phyloP scores from a whole-genome alignment of 257 asterid genomes.

The Parsonsia alboflavescens region DNA sequence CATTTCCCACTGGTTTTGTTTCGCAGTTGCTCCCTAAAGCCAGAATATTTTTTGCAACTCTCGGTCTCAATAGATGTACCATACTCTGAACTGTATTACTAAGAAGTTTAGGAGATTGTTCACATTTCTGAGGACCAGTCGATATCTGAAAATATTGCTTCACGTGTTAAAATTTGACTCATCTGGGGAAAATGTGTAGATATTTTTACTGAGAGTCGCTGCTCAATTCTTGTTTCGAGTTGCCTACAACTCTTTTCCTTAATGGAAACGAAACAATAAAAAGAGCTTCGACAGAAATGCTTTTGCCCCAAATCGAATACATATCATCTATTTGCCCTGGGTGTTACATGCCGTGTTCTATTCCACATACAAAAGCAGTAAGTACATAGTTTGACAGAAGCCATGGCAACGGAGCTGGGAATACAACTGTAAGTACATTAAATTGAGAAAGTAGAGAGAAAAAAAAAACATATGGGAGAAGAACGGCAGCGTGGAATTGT shows the following conservation, averaged over 20 bases:
- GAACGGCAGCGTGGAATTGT: no score
- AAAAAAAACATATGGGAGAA: no score
- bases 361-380: no score
- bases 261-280: neutral
- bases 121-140: neutral
- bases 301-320: no score
- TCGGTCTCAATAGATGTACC: conserved; percentile 76
- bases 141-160: neutral
- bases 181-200: neutral
- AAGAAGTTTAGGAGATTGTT: neutral
- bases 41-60: conserved; percentile 42
- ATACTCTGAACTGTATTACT: conserved; percentile 43
- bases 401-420: neutral
- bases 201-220: neutral
- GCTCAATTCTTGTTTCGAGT: neutral
- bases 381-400: neutral
- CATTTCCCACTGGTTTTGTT: conserved; percentile 36
- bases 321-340: no score
- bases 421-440: no score
- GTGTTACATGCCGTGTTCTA: no score
- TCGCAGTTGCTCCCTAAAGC: conserved; percentile 54
- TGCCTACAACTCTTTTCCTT: neutral
- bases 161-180: neutral
- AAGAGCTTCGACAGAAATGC: neutral
- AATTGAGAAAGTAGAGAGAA: neutral